Base-by-base conservation (phyloP, 2,329 filamentous ascomycete species). In the Cordyceps pruinosa region DNA sequence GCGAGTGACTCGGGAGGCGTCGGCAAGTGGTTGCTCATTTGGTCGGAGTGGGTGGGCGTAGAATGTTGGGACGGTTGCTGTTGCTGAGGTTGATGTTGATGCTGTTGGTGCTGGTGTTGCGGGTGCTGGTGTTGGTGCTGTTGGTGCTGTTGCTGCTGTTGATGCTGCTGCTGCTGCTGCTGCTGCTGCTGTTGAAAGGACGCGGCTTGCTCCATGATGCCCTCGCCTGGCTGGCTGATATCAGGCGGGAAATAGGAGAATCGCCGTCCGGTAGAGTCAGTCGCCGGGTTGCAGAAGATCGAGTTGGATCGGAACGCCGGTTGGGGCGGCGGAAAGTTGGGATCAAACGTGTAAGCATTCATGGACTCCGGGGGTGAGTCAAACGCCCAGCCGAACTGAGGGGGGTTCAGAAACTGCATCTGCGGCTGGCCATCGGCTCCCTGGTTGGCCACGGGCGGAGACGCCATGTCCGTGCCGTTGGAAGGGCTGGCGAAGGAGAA, bases 161-260 rank as follows among this genome's bases (percentile, higher is more conserved):
- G 50, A 5, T 41, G 50, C 4, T 44, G 37, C 7, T 56, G 57
- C 15, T 53, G 50, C 25, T 56, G 50, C 10, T 44, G 50, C 5
- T 55, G 60, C 15, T 41, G 58, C 23, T 55, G 47, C n/a, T 58
- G 61, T 15, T 60, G 61, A 28, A 59, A 55, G 5, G 44, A 15
- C 9, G 37, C 46, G 17, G 54, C 25, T 41, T 57, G 54, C n/a
- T 57, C 54, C 26, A 34, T 44, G 37, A 57, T 34, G 0, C 54
- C 58, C 4, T 74, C 71, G 15, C 66, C 66, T 13, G 66, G 61
- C 19, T 73, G 68, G 30, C 65, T 66, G 12, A 73, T 71, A 21
- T 86, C 83, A 1, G 84, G 84, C 10, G 84, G 82, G 61, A 86
- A 86, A 62, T 85, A 84, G 17, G 83, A 86, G 60, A 84, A 83